Evolutionary conservation across 257 asterid genomes (phyloP), one percentile per base, ranked within the genome.

Genomic region (Scutellaria baicalensis): DNA sequence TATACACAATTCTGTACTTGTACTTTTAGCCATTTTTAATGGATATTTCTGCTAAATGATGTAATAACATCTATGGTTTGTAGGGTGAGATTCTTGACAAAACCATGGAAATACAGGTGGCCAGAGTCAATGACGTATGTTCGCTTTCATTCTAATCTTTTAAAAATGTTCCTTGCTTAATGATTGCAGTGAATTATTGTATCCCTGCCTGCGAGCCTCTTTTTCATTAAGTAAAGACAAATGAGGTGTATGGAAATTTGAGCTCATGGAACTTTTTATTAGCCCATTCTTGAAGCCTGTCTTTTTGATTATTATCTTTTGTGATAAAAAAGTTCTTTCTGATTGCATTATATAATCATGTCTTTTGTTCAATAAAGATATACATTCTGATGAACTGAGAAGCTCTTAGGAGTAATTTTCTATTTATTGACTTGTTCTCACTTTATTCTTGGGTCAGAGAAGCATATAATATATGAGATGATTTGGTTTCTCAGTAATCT

Each of bases 71-170:
- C 43, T 72, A 68, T 70, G 2, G 63, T 57, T 67, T 86, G 73
- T 75, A 94, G 99, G 98, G 99, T 73, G 98, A 82, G 70, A 84
- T 94, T 78, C 99, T 94, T 78, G 99, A 91, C 93, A 94, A 94
- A 84, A 86, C 99, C 75, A 83, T 75, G 88, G 99, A 94, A 76
- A 63, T 89, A 58, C 99, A 94, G 80, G 82, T 81, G 31, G 96
- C 92, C 64, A 88, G 95, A 84, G 98, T 91, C 71, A 85, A 89
- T 42, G 99, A 94, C 66, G 99, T 94, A 85, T 77, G 99, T 83
- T 54, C 61, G 56, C 50, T 69, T 73, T 40, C 48, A 12, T 56
- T 40, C 42, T 60, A 42, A 45, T 61, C 38, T 63, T 63, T 55
- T 56, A 49, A 12, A 58, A 13, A 43, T 27, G 70, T 27, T 59